phyloP scores from a whole-genome alignment of 208 protist species.

The Acanthamoeba culbertsoni region DNA sequence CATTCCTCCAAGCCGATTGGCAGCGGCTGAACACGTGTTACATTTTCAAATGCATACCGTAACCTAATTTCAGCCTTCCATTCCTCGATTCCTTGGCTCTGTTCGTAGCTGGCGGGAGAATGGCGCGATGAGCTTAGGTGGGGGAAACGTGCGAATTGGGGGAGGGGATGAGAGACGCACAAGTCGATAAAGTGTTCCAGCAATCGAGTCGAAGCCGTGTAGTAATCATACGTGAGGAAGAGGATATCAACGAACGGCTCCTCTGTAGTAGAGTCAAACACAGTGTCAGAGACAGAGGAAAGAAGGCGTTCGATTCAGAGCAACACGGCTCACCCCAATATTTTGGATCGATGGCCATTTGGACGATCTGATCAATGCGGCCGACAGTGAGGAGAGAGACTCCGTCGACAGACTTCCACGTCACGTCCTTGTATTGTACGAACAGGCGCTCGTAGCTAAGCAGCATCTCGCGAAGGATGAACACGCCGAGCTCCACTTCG shows the following conservation, averaged over 20 bases:
- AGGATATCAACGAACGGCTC: background rate
- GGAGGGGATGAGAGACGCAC: background rate
- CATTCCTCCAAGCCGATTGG: too few relatives aligned
- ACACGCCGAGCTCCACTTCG: background rate
- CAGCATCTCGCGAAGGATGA: background rate
- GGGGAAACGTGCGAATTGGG: background rate
- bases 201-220: background rate
- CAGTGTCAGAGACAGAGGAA: background rate
- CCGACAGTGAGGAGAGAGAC: background rate
- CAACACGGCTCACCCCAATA: background rate
- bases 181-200: background rate
- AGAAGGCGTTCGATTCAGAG: background rate
- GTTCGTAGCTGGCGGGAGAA: background rate
- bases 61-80: background rate
- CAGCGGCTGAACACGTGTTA: too few relatives aligned
- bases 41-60: background rate
- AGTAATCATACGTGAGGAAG: slow-evolving; percentile 30
- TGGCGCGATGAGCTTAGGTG: background rate
- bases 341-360: background rate
- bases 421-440: background rate
- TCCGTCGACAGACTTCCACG: background rate
- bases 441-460: background rate
- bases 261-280: background rate
- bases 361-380: background rate
- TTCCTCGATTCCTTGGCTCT: background rate